A percentile compares a stretch with the other conserved stretches of the same genome.
phyloP scores from a whole-genome alignment of 164 flowering plant genomes.

The Chimonanthus salicifolius region DNA sequence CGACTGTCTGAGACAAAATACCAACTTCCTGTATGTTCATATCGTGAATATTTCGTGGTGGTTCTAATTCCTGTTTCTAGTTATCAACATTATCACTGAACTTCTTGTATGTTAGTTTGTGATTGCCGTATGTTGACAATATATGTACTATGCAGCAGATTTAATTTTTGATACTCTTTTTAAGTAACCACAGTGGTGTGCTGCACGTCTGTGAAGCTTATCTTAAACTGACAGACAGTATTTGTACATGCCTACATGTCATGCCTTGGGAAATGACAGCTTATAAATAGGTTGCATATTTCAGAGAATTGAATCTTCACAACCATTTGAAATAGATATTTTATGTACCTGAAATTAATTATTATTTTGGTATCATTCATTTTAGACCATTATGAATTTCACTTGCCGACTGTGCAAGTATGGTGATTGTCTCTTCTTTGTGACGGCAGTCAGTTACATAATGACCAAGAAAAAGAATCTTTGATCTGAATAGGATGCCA shows the following conservation, averaged over 20 bases:
- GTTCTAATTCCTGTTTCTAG: no score
- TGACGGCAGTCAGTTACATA: no score
- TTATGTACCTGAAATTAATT: not conserved
- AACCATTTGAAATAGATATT: not conserved
- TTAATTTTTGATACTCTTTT: not conserved
- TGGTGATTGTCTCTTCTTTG: no score
- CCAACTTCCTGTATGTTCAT: slow-evolving; percentile 85
- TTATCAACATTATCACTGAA: not conserved
- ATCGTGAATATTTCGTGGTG: not conserved
- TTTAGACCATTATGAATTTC: not conserved
- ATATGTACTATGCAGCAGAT: no score
- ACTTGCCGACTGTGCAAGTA: not conserved
- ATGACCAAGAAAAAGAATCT: no score
- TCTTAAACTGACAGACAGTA: not conserved
- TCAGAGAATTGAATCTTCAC: not conserved
- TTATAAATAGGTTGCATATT: not conserved
- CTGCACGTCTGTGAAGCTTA: not conserved
- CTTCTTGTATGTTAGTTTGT: no score
- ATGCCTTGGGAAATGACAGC: not conserved
- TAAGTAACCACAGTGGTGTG: not conserved
- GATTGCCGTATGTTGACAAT: no score
- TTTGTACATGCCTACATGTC: not conserved
- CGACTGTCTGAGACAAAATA: slow-evolving; percentile 72
- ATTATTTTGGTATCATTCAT: no score
- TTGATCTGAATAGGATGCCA: no score